These are phyloP conservation scores for Wickerhamomyces xylosicus DNA, from an alignment of 805 yeast genomes.

Conservation along the genomic window DNA sequence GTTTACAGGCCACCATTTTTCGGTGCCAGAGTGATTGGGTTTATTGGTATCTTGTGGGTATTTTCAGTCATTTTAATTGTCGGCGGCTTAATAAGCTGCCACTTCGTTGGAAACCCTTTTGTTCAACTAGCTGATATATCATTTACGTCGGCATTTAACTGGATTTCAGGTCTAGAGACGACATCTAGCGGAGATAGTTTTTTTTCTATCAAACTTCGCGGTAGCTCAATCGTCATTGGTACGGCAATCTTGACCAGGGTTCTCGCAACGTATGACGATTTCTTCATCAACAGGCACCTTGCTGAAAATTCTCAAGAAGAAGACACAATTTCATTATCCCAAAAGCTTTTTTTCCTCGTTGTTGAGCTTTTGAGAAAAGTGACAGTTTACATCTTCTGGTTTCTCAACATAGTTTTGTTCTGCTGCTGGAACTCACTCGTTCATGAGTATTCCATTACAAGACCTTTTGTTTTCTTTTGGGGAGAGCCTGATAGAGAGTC, in stretches of 20 bases:
- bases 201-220: constrained; percentile 1
- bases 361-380: background rate
- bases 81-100: constrained; percentile 13
- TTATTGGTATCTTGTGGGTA: constrained; percentile 32
- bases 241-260: constrained; percentile 10
- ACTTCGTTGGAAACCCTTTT: constrained; percentile 20
- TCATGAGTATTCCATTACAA: too few relatives aligned
- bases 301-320: constrained; percentile 8
- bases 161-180: too few relatives aligned
- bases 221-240: constrained; percentile 13
- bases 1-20: constrained; percentile 86
- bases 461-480: too few relatives aligned
- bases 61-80: constrained; percentile 28
- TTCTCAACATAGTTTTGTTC: too few relatives aligned
- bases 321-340: background rate
- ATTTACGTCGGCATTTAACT: background rate
- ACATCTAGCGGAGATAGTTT: too few relatives aligned
- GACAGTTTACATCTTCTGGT: too few relatives aligned
- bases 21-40: constrained; percentile 38
- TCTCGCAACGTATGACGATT: constrained; percentile 10
- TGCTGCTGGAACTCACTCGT: too few relatives aligned
- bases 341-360: background rate
- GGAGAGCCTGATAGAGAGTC: too few relatives aligned
- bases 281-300: constrained; percentile 14
- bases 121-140: background rate